Base-by-base conservation (phyloP, 2,329 filamentous ascomycete species). In the Pseudogymnoascus destructans region DNA sequence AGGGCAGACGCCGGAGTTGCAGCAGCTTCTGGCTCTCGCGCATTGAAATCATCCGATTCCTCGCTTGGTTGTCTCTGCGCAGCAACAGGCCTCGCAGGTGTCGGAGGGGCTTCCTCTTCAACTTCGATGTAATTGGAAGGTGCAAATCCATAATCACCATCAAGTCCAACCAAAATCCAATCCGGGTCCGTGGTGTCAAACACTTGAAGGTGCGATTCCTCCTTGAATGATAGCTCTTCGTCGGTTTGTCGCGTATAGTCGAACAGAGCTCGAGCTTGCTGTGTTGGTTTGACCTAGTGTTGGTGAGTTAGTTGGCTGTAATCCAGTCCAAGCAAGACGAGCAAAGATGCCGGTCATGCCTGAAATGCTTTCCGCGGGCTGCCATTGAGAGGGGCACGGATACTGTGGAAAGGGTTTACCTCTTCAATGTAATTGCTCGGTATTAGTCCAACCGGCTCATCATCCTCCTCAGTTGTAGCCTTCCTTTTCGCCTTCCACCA, bases 181-280 rank as follows among this genome's bases (percentile, higher is more conserved):
- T 98, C 93, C 11, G 89, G 89, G 71, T 98, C 93, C 4, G 89
- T 86, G 8, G 79, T 85, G 71, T 98, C 93, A 73, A 88, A 97
- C 54, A 98, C 87, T 61, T 87, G 77, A 55, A 98, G 79, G 46
- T 82, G 73, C 38, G 86, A 84, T 69, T 95, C 91, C 74, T 98
- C 93, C 55, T 88, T 81, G 70, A 98, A 97, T 21, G 92, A 97
- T 8, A 98, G 78, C 73, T 98, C 93, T 73, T 98, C 93, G 69
- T 98, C 93, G 21, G 93, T 98, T 74, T 98, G 93, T 66, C 92
- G 83, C 56, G 88, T 88, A 71, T 98, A 98, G 71, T 98, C 93
- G 75, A 92, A 98, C n/a, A 97, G 80, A n/a, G 93, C 89, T 71
- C 86, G 90, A 55, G 92, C 93, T 64, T 85, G 79, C 61, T 81